Conservation (phyloP, 1,284 basidiomycete genomes). For the Ceratobasidium sp. region DNA sequence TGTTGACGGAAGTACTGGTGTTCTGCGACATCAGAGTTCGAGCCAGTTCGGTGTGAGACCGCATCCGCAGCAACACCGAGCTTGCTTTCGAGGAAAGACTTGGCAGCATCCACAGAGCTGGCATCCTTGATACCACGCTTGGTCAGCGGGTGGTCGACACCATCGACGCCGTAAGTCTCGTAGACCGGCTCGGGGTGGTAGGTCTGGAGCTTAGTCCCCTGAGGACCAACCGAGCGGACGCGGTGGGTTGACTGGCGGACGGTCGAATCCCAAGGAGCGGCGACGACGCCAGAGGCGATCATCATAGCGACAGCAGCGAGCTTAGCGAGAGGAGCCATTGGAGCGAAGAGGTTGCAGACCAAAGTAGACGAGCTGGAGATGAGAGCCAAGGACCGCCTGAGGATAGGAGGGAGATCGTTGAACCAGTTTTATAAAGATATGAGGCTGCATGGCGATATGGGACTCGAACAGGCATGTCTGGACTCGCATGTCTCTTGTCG, state of each 20-base stretch:
- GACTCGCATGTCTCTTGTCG: background rate
- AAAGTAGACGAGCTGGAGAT: background rate
- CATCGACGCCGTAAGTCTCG: conserved; percentile 9
- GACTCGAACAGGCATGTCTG: background rate
- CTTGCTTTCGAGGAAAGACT: conserved; percentile 51
- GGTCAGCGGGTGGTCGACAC: conserved; percentile 19
- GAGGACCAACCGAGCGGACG: conserved; percentile 5
- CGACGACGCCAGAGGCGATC: conserved; percentile 34
- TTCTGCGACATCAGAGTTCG: conserved; percentile 47
- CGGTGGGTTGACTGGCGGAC: conserved; percentile 33
- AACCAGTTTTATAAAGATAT: background rate
- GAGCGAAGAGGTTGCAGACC: background rate
- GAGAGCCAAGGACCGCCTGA: conserved; percentile 13
- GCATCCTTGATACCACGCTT: conserved; percentile 6
- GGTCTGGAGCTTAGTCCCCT: conserved; percentile 11
- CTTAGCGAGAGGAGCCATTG: conserved; percentile 38
- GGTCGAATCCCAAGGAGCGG: conserved; percentile 23
- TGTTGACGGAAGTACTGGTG: conserved; percentile 56
- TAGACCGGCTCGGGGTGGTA: conserved; percentile 33
- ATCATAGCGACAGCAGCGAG: conserved; percentile 31
- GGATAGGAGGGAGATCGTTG: background rate
- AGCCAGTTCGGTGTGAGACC: conserved; percentile 52
- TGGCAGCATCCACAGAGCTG: conserved; percentile 47
- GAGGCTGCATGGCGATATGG: background rate
- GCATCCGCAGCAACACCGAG: conserved; percentile 48